Conservation (phyloP, 2,329 filamentous ascomycete species). For the Pseudocercospora vitis region DNA sequence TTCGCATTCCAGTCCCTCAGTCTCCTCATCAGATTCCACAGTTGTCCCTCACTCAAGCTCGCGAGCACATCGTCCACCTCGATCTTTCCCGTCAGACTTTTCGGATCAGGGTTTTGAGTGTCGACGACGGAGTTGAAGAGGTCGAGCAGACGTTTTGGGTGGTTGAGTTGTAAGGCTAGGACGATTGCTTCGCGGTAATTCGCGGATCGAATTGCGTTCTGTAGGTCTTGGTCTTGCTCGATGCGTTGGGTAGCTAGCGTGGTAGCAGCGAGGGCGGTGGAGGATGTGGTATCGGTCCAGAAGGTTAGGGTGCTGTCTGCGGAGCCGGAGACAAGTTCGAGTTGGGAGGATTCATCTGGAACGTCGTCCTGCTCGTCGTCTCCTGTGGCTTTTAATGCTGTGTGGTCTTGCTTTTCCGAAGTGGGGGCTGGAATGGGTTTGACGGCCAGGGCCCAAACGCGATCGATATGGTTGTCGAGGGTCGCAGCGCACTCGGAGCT, state of each 20-base stretch:
- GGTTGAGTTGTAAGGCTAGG: conserved; percentile 88
- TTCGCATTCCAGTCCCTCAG: conserved; percentile 98
- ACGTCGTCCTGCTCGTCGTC: conserved; percentile 31
- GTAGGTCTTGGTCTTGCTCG: conserved; percentile 89
- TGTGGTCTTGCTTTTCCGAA: conserved; percentile 12
- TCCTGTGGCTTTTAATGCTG: conserved; percentile 26
- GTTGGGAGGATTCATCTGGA: conserved; percentile 37
- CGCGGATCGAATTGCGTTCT: conserved; percentile 85
- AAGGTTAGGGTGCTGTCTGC: conserved; percentile 92
- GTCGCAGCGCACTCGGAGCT: conserved; percentile 83
- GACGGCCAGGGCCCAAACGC: conserved; percentile 85
- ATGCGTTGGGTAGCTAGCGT: conserved; percentile 75
- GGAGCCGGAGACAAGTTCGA: conserved; percentile 83
- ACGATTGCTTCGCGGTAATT: conserved; percentile 93
- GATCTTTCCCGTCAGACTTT: conserved; percentile 62
- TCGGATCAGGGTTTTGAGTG: conserved; percentile 58
- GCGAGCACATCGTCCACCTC: conserved; percentile 79
- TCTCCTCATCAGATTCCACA: conserved; percentile 77
- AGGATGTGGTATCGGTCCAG: conserved; percentile 86
- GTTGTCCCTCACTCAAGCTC: conserved; percentile 77
- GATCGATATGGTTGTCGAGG: conserved; percentile 93
- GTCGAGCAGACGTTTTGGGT: conserved; percentile 80
- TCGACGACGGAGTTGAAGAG: conserved; percentile 81
- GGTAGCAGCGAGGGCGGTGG: conserved; percentile 73
- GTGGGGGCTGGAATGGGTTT: conserved; percentile 51